Evolutionary conservation across 129 eudicot genomes (phyloP).

Genomic region (Flaveria linearis): DNA sequence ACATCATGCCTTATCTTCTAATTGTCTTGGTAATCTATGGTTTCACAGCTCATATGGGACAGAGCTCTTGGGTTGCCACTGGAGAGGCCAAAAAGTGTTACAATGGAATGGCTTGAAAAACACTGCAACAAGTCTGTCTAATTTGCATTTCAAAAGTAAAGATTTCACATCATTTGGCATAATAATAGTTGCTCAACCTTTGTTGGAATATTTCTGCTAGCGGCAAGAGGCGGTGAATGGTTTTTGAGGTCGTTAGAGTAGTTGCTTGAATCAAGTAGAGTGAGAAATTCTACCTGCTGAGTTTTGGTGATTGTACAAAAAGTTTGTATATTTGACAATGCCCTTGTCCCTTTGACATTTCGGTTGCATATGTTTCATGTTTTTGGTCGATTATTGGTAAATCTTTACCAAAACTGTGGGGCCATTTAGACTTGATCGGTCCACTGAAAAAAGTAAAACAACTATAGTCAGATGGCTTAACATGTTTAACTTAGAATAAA

Average conservation of each 20-base stretch:
- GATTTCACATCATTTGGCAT: slow-evolving; percentile 25
- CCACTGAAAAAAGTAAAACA: background rate
- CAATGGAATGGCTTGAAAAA: slow-evolving; percentile 99
- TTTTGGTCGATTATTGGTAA: background rate
- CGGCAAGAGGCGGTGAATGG: background rate
- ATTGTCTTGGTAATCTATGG: slow-evolving; percentile 4
- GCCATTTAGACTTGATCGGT: background rate
- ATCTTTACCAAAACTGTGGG: background rate
- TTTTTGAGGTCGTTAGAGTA: background rate
- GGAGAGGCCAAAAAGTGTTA: slow-evolving; percentile 99
- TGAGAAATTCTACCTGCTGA: background rate
- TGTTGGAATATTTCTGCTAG: background rate
- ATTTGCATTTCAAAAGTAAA: slow-evolving; percentile 7
- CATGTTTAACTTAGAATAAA: background rate
- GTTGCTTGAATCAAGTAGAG: background rate
- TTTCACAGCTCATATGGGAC: slow-evolving; percentile 81
- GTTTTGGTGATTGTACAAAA: slow-evolving; percentile 15
- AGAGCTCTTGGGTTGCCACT: slow-evolving; percentile 97
- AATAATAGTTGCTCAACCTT: slow-evolving; percentile 43
- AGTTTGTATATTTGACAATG: background rate
- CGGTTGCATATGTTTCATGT: background rate
- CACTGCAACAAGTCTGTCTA: slow-evolving; percentile 70
- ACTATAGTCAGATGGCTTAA: background rate
- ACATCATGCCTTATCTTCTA: background rate
- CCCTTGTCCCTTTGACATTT: slow-evolving; percentile 1